Evolutionary conservation across 208 protist genomes (phyloP), one percentile per base, ranked within the genome.

Genomic region (Leptomonas seymouri): DNA sequence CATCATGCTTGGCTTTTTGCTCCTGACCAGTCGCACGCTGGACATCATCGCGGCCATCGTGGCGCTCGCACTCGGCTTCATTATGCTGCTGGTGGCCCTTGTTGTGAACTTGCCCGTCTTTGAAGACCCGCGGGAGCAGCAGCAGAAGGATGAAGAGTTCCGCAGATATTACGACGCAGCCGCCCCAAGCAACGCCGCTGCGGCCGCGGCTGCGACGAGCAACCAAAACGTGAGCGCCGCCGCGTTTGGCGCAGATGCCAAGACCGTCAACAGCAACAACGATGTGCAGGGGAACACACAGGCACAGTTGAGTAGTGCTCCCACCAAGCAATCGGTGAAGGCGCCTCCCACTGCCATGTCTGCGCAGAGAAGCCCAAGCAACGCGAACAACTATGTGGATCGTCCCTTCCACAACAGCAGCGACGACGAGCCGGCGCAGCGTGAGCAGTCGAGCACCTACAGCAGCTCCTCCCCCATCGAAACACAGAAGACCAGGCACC

Each of bases 1-100:
- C 76, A 66, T 93, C 42, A 85, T 93, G 46, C 76, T 94, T 48
- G 91, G 89, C 23, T 65, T 77, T n/a, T 70, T 93, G 31, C 55
- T 85, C 18, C 66, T 97, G 48, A 87, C 78, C 0, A 67, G 46
- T 18, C 48, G 61, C 25, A 31, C 59, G 1, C 25, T 87, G 34
- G 68, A 80, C 51, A 80, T 86, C 62, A 57, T 92, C 6, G 81
- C 80, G 20, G 79, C 74, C 8, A 56, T 56, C 15, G 21, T 89
- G 20, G 58, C 85, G 12, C 76, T 92, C 28, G 67, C 61, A 25
- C 65, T 86, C 7, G 89, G 87, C 34, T 34, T 87, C 21, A 30
- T 93, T 25, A 91, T 94, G 76, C 71, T 92, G 53, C 21, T 91
- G 53, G 73, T 85, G 14, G 79, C 71, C 50, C 57, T 85, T 49